phyloP scores from a whole-genome alignment of 225 moss, liverwort and hornwort genomes.

The Sphagnum tenellum region DNA sequence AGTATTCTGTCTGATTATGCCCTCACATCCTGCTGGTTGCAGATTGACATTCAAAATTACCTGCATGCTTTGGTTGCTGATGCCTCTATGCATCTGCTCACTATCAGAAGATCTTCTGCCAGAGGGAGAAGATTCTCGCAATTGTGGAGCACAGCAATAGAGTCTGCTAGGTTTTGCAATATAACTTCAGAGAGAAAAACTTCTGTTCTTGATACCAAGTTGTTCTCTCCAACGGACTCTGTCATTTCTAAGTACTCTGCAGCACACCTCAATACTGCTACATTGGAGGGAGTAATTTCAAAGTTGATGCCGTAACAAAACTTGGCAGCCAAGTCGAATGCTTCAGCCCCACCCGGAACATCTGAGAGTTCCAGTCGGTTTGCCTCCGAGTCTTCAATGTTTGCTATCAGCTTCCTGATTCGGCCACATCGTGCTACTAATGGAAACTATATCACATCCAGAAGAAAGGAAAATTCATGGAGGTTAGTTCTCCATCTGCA shows the following conservation, averaged over 20 bases:
- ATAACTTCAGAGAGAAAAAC: constrained; percentile 79
- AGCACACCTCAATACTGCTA: constrained; percentile 83
- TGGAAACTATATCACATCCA: constrained; percentile 58
- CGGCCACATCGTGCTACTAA: constrained; percentile 92
- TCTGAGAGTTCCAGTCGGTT: constrained; percentile 76
- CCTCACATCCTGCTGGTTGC: too few species aligned
- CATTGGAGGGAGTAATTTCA: constrained; percentile 89
- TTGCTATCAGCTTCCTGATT: constrained; percentile 80
- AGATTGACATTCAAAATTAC: constrained; percentile 3
- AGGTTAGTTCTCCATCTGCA: too few species aligned
- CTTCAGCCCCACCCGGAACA: constrained; percentile 95
- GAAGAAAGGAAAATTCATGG: too few species aligned
- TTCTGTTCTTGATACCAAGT: constrained; percentile 72
- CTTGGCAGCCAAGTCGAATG: constrained; percentile 92
- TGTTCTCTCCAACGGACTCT: constrained; percentile 81
- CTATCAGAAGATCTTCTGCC: constrained; percentile 88
- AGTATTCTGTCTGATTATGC: too few species aligned
- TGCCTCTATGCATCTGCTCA: constrained; percentile 82
- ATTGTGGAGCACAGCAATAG: constrained; percentile 88
- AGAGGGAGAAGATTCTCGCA: constrained; percentile 90
- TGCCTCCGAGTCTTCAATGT: constrained; percentile 61
- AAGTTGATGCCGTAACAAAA: constrained; percentile 99
- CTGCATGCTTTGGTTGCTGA: constrained; percentile 86
- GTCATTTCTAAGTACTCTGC: constrained; percentile 96
- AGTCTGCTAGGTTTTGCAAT: constrained; percentile 74